Percentiles rank a stretch among this genome's conserved stretches.
phyloP scores from a whole-genome alignment of 1,284 basidiomycete genomes.

The Ceratobasidium papillatum region DNA sequence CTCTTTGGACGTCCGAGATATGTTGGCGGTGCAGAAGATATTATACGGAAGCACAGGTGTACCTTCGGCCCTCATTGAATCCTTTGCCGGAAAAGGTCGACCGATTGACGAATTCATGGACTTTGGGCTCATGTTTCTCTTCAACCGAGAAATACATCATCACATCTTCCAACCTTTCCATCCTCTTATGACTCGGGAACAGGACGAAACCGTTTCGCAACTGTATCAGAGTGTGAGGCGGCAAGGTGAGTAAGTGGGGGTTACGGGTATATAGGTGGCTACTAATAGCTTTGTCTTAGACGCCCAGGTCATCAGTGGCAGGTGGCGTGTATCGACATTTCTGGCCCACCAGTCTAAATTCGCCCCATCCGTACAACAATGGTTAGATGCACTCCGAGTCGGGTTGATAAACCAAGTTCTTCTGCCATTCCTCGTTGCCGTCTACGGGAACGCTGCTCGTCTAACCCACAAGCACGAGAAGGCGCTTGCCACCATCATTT shows the following conservation, averaged over 20 bases:
- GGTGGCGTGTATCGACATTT: slow-evolving; percentile 33
- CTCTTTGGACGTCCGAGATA: slow-evolving; percentile 21
- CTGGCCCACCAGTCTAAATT: neutral
- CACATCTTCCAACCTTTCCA: slow-evolving; percentile 33
- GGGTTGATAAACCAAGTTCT: neutral
- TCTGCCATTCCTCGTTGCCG: slow-evolving; percentile 14
- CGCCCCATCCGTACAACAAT: neutral
- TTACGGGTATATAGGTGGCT: too few species aligned
- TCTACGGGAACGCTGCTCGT: slow-evolving; percentile 11
- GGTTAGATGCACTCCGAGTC: neutral
- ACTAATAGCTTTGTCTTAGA: neutral
- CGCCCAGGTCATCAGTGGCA: slow-evolving; percentile 30
- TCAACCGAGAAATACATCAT: slow-evolving; percentile 16
- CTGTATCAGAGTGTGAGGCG: slow-evolving; percentile 14
- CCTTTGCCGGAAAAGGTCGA: slow-evolving; percentile 18
- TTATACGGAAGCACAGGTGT: neutral
- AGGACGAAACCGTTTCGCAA: neutral
- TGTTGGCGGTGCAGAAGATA: neutral
- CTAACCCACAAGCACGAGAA: slow-evolving; percentile 9
- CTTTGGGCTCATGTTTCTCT: slow-evolving; percentile 24
- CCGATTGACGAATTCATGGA: slow-evolving; percentile 40
- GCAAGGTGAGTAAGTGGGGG: neutral
- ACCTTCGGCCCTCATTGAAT: slow-evolving; percentile 21
- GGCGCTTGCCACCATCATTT: slow-evolving; percentile 1
- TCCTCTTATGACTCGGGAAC: slow-evolving; percentile 9